phyloP scores from a whole-genome alignment of 371 early-diverging fungal genomes.

The Globomyces sp. region DNA sequence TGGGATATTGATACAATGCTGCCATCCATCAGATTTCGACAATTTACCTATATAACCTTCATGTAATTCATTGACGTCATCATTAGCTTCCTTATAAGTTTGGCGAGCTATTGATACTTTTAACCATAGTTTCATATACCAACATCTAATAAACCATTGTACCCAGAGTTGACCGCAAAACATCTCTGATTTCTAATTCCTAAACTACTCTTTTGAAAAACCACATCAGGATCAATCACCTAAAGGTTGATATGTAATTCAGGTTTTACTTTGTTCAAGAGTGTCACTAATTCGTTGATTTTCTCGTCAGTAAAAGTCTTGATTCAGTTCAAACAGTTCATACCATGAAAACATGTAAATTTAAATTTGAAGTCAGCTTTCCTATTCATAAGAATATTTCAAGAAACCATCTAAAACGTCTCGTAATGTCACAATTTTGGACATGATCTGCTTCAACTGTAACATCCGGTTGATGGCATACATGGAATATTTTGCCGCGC shows the following conservation, averaged over 20 bases:
- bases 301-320: neutral
- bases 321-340: neutral
- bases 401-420: slow-evolving; percentile 26
- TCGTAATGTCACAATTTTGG: slow-evolving; percentile 41
- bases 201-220: slow-evolving; percentile 65
- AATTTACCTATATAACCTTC: slow-evolving; percentile 44
- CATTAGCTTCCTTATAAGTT: slow-evolving; percentile 79
- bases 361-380: neutral
- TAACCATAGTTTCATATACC: no score
- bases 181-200: slow-evolving; percentile 83
- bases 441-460: slow-evolving; percentile 62
- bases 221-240: slow-evolving; percentile 62
- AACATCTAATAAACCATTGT: slow-evolving; percentile 87
- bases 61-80: slow-evolving; percentile 77
- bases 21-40: no score
- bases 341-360: no score
- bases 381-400: neutral
- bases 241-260: neutral
- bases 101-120: slow-evolving; percentile 55
- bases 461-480: slow-evolving; percentile 73
- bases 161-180: slow-evolving; percentile 60
- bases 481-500: slow-evolving; percentile 60
- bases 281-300: neutral
- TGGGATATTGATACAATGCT: slow-evolving; percentile 37
- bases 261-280: neutral